Evolutionary conservation across 495 filamentous ascomycete species (phyloP).

Genomic region (Penicillium crystallinum): DNA sequence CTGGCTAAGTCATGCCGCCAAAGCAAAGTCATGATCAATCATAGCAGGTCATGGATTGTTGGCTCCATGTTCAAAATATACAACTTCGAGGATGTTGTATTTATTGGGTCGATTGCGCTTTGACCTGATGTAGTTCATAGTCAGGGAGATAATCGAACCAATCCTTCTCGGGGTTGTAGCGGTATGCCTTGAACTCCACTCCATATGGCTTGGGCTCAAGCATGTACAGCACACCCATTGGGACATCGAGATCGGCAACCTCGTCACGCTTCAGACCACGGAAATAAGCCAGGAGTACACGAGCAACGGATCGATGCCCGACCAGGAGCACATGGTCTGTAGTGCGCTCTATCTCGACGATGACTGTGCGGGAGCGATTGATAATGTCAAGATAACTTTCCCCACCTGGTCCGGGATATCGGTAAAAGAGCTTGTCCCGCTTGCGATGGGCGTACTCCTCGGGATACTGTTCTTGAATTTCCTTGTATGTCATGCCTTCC

Average conservation of each 20-base stretch:
- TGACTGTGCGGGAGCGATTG: conserved; percentile 89
- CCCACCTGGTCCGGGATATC: conserved; percentile 90
- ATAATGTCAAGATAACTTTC: conserved; percentile 97
- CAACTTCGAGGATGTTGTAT: background rate
- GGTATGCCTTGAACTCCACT: conserved; percentile 91
- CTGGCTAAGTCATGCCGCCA: background rate
- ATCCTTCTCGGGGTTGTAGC: conserved; percentile 67
- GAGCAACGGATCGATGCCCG: conserved; percentile 81
- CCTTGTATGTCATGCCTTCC: conserved; percentile 91
- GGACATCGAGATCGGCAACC: conserved; percentile 88
- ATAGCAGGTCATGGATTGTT: conserved; percentile 14
- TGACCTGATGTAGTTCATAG: conserved; percentile 62
- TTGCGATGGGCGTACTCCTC: conserved; percentile 73
- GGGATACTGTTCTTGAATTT: conserved; percentile 68
- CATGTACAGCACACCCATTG: conserved; percentile 85
- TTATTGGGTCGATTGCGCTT: conserved; percentile 5
- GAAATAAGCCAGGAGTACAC: conserved; percentile 94
- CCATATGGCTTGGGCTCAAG: conserved; percentile 97
- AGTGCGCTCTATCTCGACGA: conserved; percentile 94
- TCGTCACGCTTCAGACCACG: conserved; percentile 82
- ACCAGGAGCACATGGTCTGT: conserved; percentile 91
- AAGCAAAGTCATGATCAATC: conserved; percentile 16
- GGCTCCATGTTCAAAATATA: no score
- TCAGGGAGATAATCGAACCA: conserved; percentile 80
- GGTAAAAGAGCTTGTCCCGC: conserved; percentile 82